Conservation (phyloP, 106 monocot species). For the Dendrobium catenatum region DNA sequence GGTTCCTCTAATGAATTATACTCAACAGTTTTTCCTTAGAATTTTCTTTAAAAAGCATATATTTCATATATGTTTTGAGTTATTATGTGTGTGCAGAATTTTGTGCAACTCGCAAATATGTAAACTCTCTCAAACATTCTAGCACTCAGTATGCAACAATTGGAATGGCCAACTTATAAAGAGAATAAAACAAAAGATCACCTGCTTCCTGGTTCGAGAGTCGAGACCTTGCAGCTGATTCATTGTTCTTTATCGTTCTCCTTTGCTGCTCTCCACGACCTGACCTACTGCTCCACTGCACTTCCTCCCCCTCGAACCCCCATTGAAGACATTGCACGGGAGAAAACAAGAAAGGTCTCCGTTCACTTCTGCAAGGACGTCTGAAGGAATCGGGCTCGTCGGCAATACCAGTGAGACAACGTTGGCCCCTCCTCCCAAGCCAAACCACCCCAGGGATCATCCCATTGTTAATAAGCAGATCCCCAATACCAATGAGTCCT, state of each 20-base stretch:
- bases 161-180: background rate
- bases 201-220: slow-evolving; percentile 76
- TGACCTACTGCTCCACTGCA: slow-evolving; percentile 32
- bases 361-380: too few species aligned
- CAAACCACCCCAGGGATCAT: slow-evolving; percentile 13
- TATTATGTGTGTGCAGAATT: too few species aligned
- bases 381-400: too few species aligned
- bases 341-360: too few species aligned
- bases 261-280: slow-evolving; percentile 14
- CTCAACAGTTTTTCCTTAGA: too few species aligned
- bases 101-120: too few species aligned
- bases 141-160: background rate
- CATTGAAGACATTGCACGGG: slow-evolving; percentile 12
- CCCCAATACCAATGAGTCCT: background rate
- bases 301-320: slow-evolving; percentile 43
- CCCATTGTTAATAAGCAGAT: slow-evolving; percentile 13
- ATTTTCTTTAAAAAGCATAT: too few species aligned
- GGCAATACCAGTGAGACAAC: too few species aligned
- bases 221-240: slow-evolving; percentile 48
- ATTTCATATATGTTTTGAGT: too few species aligned
- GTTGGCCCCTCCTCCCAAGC: too few species aligned
- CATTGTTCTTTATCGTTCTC: slow-evolving; percentile 84
- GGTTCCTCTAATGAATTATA: too few species aligned
- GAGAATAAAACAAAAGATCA: background rate
- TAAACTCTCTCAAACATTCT: too few species aligned